These are phyloP conservation scores for Ceratocystiopsis sp. DNA, from an alignment of 2,329 filamentous ascomycete species.

Conservation along the genomic window DNA sequence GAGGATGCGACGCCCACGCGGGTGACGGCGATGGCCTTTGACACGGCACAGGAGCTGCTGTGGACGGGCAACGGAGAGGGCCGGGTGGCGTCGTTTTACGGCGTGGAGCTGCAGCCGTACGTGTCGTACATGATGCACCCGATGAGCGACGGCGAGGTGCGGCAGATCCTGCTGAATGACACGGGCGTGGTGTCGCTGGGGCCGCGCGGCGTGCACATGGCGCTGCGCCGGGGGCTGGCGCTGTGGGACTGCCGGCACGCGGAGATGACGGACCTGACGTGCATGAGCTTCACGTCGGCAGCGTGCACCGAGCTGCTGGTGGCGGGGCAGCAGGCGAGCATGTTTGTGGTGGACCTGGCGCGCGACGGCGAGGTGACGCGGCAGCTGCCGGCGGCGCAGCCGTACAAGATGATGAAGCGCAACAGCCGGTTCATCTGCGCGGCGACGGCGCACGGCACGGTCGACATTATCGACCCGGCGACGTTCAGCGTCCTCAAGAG, in stretches of 20 bases:
- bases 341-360: slow-evolving; percentile 55
- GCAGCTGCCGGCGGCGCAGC: slow-evolving; percentile 37
- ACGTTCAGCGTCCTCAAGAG: slow-evolving; percentile 64
- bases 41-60: slow-evolving; percentile 72
- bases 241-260: slow-evolving; percentile 60
- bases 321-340: slow-evolving; percentile 68
- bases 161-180: slow-evolving; percentile 81
- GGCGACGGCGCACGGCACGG: slow-evolving; percentile 63
- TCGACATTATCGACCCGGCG: slow-evolving; percentile 71
- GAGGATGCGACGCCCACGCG: slow-evolving; percentile 44
- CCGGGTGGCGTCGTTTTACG: slow-evolving; percentile 75
- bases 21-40: slow-evolving; percentile 72
- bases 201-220: slow-evolving; percentile 70
- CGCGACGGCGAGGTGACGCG: slow-evolving; percentile 52
- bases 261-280: slow-evolving; percentile 73
- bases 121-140: slow-evolving; percentile 76
- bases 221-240: slow-evolving; percentile 62
- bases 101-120: slow-evolving; percentile 70
- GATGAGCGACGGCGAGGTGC: slow-evolving; percentile 57
- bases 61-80: slow-evolving; percentile 60
- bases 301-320: slow-evolving; percentile 70
- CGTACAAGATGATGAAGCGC: slow-evolving; percentile 86
- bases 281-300: slow-evolving; percentile 90
- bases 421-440: slow-evolving; percentile 73
- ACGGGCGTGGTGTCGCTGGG: slow-evolving; percentile 80